Evolutionary conservation across 2,329 filamentous ascomycete species (phyloP).

Genomic region (Chalaropsis ovoidea): DNA sequence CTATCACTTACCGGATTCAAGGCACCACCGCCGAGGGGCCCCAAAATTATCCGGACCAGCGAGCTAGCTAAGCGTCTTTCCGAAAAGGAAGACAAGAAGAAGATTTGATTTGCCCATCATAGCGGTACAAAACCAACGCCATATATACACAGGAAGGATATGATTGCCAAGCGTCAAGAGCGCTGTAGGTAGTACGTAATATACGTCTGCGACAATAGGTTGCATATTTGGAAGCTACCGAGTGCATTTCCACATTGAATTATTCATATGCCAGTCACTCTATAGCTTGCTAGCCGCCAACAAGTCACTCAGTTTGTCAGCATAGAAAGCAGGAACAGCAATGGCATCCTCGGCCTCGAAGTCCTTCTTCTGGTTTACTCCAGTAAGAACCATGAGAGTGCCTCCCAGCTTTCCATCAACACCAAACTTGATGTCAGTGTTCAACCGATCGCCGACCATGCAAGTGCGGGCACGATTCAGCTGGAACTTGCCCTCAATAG

Average conservation of each 20-base stretch:
- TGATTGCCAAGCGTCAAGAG: not conserved
- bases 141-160: conserved; percentile 18
- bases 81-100: conserved; percentile 23
- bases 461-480: conserved; percentile 76
- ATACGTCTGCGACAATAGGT: not conserved
- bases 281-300: conserved; percentile 26
- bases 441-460: conserved; percentile 89
- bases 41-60: conserved; percentile 43
- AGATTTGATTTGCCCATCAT: conserved; percentile 22
- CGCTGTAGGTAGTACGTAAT: not conserved
- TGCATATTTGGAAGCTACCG: too few species aligned
- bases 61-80: conserved; percentile 37
- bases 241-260: too few species aligned
- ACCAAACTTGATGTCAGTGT: conserved; percentile 95
- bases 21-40: conserved; percentile 32
- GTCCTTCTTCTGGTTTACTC: conserved; percentile 76
- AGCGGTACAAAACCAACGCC: not conserved
- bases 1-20: conserved; percentile 39
- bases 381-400: conserved; percentile 81
- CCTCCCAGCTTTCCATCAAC: conserved; percentile 83
- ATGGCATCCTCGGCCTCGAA: conserved; percentile 59
- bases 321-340: conserved; percentile 70
- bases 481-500: conserved; percentile 89
- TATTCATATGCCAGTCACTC: too few species aligned
- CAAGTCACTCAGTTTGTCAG: conserved; percentile 75